Percentiles rank a stretch among this genome's conserved stretches.
Evolutionary conservation across 2,329 filamentous ascomycete species (phyloP).

Genomic region (Aureobasidium lini): DNA sequence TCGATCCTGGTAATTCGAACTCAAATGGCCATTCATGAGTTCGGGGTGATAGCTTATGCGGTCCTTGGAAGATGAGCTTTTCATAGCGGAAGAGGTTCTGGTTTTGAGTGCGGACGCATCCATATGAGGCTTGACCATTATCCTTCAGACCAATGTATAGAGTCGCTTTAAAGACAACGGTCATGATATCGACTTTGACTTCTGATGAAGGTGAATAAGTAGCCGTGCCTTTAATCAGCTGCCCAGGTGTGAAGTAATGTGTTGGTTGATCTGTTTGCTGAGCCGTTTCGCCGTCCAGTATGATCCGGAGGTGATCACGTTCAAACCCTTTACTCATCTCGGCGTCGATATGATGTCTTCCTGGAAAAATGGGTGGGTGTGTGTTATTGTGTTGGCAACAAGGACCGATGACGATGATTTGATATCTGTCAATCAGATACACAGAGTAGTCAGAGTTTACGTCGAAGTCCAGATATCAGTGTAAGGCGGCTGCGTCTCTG

Average conservation of each 20-base stretch:
- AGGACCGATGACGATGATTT: no score
- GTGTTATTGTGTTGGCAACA: no score
- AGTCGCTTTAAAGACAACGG: not conserved
- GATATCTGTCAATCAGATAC: no score
- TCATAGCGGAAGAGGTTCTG: conserved; percentile 2
- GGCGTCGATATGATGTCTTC: not conserved
- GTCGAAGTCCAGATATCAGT: no score
- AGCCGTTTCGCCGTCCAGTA: not conserved
- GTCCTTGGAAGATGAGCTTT: not conserved
- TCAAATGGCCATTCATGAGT: conserved; percentile 2
- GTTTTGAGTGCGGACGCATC: not conserved
- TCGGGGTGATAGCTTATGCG: not conserved
- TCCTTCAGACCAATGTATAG: not conserved
- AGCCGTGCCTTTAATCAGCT: not conserved
- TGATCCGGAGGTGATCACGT: not conserved
- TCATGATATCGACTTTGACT: conserved; percentile 1
- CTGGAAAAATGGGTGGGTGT: no score
- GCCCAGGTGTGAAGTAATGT: not conserved
- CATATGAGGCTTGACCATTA: not conserved
- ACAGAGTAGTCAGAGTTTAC: no score
- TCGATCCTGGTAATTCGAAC: not conserved
- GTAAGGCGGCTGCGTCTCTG: no score
- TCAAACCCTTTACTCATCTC: not conserved
- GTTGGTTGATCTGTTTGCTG: no score
- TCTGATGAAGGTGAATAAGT: not conserved